Evolutionary conservation across 177 flowering plant species (phyloP), one percentile per base, ranked within the genome.

Genomic region (Vitis hybrid): DNA sequence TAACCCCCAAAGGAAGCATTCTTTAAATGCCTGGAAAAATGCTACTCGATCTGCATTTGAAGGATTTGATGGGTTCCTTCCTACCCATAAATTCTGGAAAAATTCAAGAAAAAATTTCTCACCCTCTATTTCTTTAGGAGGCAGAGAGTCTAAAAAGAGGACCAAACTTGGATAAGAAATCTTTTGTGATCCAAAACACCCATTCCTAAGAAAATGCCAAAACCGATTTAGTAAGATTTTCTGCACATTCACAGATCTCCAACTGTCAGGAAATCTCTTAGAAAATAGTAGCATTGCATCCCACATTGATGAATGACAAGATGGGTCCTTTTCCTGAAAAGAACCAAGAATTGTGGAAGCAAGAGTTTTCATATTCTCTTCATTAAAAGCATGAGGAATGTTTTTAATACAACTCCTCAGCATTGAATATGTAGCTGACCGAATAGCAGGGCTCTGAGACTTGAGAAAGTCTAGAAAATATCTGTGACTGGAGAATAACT

Each of bases 261-360:
- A 96, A 72, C 92, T 77, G 21, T 84, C 86, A 4, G 99, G 97
- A 77, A 84, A 90, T 57, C 75, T 84, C 79, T 78, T 87, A 15
- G 83, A 83, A 75, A 93, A 91, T 51, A 91, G 74, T 77, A 96
- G 68, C 51, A 96, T 53, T 4, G 80, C 76, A 58, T 96, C 95
- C 99, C 99, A 96, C 93, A 96, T 89, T 63, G 95, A 77, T 67
- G 90, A 80, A 81, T 96, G 95, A 77, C 98, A 93, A 58, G 85
- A 48, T 52, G 99, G 93, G 77, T 89, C 86, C 71, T 84, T 92
- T 81, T 96, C 99, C 76, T 91, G 92, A 77, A 93, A 90, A 68
- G 91, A 85, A 72, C 99, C 99, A 79, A 93, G 90, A 61, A 96
- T 80, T 41, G 83, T 67, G 21, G 82, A 61, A 14, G 97, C 83